Percentiles rank a stretch among this genome's conserved stretches.
These are phyloP conservation scores for Paramecium caudatum DNA, from an alignment of 73 alveolate genomes.

Conservation along the genomic window DNA sequence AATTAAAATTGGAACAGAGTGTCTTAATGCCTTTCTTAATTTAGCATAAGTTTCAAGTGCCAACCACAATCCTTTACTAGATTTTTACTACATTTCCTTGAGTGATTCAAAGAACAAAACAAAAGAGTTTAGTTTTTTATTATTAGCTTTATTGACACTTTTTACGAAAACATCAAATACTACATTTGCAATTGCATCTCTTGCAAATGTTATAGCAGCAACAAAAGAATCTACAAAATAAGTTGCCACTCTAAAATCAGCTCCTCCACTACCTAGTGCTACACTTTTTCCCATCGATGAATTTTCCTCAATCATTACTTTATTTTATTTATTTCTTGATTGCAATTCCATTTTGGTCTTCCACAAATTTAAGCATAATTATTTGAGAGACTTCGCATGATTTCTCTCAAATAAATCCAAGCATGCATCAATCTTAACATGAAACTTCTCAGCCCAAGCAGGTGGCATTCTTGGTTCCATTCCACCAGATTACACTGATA, in stretches of 20 bases:
- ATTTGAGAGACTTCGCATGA: constrained; percentile 53
- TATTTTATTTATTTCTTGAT: constrained; percentile 62
- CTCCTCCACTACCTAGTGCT: constrained; percentile 1
- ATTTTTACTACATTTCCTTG: constrained; percentile 17
- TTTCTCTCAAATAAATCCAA: constrained; percentile 62
- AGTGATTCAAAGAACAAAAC: constrained; percentile 50
- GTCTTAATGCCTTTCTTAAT: constrained; percentile 44
- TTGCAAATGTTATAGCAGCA: constrained; percentile 55
- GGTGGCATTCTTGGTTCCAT: constrained; percentile 53
- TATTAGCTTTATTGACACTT: constrained; percentile 63
- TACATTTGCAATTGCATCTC: constrained; percentile 23
- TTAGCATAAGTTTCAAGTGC: constrained; percentile 28
- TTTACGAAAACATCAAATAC: constrained; percentile 53
- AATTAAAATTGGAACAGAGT: constrained; percentile 42
- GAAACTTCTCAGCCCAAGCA: constrained; percentile 45
- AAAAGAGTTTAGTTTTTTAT: constrained; percentile 64
- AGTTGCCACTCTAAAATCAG: constrained; percentile 56
- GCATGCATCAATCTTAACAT: constrained; percentile 36
- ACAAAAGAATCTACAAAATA: constrained; percentile 48
- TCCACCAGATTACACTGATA: constrained; percentile 22
- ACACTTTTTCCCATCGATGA: constrained; percentile 11
- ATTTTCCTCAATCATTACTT: constrained; percentile 44
- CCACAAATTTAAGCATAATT: constrained; percentile 50
- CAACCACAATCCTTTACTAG: constrained; percentile 26
- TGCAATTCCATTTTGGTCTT: constrained; percentile 60